Evolutionary conservation across 2,329 filamentous ascomycete genomes (phyloP), one percentile per base, ranked within the genome.

Genomic region (Huntiella moniliformis): DNA sequence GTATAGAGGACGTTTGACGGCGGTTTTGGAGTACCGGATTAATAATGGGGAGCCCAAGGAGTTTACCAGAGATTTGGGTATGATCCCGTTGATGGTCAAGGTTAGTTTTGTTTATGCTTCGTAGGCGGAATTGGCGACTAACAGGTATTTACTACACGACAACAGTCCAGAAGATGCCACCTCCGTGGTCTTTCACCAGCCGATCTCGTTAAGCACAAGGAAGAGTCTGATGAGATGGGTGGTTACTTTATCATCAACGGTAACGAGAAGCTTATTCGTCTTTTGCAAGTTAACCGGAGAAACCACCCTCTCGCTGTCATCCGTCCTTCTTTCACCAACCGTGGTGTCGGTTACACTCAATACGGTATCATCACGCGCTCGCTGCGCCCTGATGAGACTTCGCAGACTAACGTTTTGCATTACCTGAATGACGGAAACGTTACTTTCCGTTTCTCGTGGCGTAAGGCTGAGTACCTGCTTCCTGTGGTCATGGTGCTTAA

Each of bases 201-300:
- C 8, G 71, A 82, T 56, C 71, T 98, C 12, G 85, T 96, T 28
- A 71, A 81, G 52, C 76, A 77, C 50, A 93, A 95, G 60, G 91
- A 98, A 63, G 91, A 98, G 62, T 82, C 87, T 0, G 91, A 98
- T 62, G 91, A 98, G 62, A 65, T 96, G 31, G 91, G 91, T 34
- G 91, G 91, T 38, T 98, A 96, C 61, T 98, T 96, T 58, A 77
- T 98, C 56, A 82, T 98, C 56, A 98, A 98, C 60, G 91, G 91
- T 53, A 94, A 87, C 57, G 91, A 98, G 62, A 96, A 95, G 66
- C 75, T 96, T 48, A 86, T 96, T 55, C 84, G 91, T 58, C 77
- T 96, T 67, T 70, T 98, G 51, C 79, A 94, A 52, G 74, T 96
- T 51, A 85, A 86, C 58, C 77, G 84, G 61, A 74, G 91, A 57